phyloP scores from a whole-genome alignment of 116 monocot genomes.

The Zostera marina region DNA sequence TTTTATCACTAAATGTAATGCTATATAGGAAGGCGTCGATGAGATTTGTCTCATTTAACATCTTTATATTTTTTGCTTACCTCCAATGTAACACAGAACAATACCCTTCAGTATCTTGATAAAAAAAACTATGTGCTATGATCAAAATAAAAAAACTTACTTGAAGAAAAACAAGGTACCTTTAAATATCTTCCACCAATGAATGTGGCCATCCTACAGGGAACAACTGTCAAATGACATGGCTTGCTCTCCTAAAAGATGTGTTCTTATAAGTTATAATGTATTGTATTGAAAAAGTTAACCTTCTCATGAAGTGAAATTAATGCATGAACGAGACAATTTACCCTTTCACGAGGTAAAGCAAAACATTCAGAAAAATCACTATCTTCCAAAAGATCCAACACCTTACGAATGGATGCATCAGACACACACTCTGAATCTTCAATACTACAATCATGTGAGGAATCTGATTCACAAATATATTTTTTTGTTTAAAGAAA shows the following conservation, averaged over 20 bases:
- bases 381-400: slow-evolving; percentile 48
- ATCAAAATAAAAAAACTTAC: background rate
- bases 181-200: slow-evolving; percentile 94
- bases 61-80: too few relatives aligned
- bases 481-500: background rate
- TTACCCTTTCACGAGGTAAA: slow-evolving; percentile 56
- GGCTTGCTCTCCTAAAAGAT: slow-evolving; percentile 23
- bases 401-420: slow-evolving; percentile 24
- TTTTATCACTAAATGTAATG: too few relatives aligned
- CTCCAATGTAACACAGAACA: too few relatives aligned
- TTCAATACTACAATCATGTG: slow-evolving; percentile 6
- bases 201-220: slow-evolving; percentile 53
- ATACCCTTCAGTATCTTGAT: too few relatives aligned
- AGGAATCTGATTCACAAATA: background rate
- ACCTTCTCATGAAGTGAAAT: too few relatives aligned
- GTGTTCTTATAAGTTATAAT: background rate
- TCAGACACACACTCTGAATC: slow-evolving; percentile 41
- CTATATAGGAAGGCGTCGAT: too few relatives aligned
- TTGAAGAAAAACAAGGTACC: slow-evolving; percentile 25
- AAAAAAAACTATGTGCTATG: too few relatives aligned
- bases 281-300: background rate
- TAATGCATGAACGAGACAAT: background rate
- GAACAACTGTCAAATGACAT: slow-evolving; percentile 40
- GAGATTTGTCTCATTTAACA: too few relatives aligned
- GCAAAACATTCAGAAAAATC: slow-evolving; percentile 32